Base-by-base conservation (phyloP, 345 rosid genomes). In the Conringia planisiliqua region DNA sequence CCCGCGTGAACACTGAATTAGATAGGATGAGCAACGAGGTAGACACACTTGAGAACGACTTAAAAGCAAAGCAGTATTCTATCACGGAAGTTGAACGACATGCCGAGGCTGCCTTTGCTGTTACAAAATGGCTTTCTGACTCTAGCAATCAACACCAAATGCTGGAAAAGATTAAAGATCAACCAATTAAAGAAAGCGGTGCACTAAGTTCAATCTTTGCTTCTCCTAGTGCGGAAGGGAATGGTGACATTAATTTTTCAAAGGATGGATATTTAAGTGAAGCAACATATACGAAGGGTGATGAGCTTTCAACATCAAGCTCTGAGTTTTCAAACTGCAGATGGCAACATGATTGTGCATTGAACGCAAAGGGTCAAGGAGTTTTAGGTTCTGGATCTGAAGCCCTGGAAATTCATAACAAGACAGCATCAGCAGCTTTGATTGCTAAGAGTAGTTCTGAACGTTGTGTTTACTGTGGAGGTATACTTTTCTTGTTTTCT, bases 111-210 rank as follows among this genome's bases (percentile, higher is more conserved):
- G 78, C 88, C 67, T 78, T 86, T 58, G 22, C 82, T 66, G 83
- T 82, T 26, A 47, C 73, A 42, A 85, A 82, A 79, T 85, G 90
- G 91, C 85, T 86, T 39, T 82, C 81, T 73, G 88, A 86, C 71
- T 61, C 76, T 50, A 84, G 80, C 70, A 71, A 74, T 54, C 83
- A 74, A 62, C 74, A 55, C 67, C 79, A 75, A 24, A 44, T 78
- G 78, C 82, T 86, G 65, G 77, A 66, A 69, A 77, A 75, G 36
- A 62, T 83, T 72, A 85, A 83, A 72, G 80, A 77, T 57, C 86
- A 78, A 70, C 82, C 82, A 59, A 79, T 72, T 50, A 57, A 71
- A 70, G 81, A 80, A 68, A 85, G 79, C 76, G 61, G 70, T 40
- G 77, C 72, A 55, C 74, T 83, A 55, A 61, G 79, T 77, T 22